A percentile compares a stretch with the other conserved stretches of the same genome.
Evolutionary conservation across 257 asterid species (phyloP).

Genomic region (Plantago ovata): DNA sequence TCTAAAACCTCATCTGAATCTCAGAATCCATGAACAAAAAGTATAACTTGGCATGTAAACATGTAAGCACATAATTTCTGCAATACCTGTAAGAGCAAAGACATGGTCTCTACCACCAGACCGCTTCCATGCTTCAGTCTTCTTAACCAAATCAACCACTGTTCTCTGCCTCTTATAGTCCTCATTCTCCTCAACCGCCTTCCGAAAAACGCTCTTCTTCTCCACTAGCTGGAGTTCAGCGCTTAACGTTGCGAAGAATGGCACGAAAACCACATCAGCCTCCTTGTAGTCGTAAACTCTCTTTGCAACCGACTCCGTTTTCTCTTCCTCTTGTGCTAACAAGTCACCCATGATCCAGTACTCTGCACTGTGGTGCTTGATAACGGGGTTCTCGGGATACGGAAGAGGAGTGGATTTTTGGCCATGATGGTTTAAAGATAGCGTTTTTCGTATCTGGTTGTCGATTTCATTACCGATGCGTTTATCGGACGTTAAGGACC

Average conservation of each 20-base stretch:
- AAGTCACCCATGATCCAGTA: conserved; percentile 94
- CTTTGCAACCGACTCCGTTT: conserved; percentile 49
- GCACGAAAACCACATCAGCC: conserved; percentile 91
- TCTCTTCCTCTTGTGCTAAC: conserved; percentile 43
- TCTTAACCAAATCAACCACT: conserved; percentile 67
- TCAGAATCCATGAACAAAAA: no score
- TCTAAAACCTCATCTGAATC: no score
- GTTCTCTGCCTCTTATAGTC: conserved; percentile 77
- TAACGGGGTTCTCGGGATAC: conserved; percentile 77
- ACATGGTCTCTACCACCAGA: conserved; percentile 97
- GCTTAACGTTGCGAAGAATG: conserved; percentile 83
- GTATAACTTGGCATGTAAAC: not conserved
- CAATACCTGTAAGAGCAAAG: conserved; percentile 93
- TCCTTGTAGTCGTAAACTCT: conserved; percentile 53
- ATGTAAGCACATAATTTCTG: not conserved
- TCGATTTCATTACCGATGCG: conserved; percentile 91
- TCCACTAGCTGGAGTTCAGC: conserved; percentile 79
- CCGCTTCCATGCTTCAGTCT: conserved; percentile 72
- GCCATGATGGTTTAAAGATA: conserved; percentile 23
- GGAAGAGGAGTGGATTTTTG: conserved; percentile 34
- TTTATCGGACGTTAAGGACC: conserved; percentile 55
- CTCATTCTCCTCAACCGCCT: conserved; percentile 70
- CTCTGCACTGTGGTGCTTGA: conserved; percentile 93
- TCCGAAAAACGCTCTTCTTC: conserved; percentile 78
- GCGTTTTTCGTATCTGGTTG: conserved; percentile 55